Percentiles rank a stretch among this genome's conserved stretches.
These are phyloP conservation scores for Brettanomyces custersianus DNA, from an alignment of 805 yeast genomes.

Conservation along the genomic window DNA sequence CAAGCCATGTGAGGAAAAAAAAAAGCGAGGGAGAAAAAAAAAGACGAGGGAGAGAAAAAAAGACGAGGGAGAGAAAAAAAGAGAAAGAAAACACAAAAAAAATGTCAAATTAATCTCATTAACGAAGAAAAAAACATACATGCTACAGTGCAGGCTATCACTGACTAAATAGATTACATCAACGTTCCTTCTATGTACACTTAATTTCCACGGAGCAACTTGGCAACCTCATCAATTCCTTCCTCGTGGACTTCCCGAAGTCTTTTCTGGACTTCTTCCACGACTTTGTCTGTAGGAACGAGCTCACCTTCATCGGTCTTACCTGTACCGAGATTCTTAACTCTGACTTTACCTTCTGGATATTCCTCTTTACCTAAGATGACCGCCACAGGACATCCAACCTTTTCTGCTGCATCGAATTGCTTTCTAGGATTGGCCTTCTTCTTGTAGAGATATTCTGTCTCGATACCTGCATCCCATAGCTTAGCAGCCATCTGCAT, in stretches of 20 bases:
- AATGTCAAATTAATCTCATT: too few relatives aligned
- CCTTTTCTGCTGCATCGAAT: constrained; percentile 94
- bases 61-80: too few relatives aligned
- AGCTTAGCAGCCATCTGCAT: constrained; percentile 74
- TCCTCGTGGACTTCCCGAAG: constrained; percentile 32
- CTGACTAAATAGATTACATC: too few relatives aligned
- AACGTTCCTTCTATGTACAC: too few relatives aligned
- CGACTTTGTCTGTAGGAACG: constrained; percentile 52
- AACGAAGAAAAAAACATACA: too few relatives aligned
- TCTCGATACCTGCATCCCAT: constrained; percentile 84
- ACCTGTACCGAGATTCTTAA: constrained; percentile 84
- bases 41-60: too few relatives aligned
- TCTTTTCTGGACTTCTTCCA: constrained; percentile 34
- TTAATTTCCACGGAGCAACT: constrained; percentile 26
- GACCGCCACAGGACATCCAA: constrained; percentile 85
- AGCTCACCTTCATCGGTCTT: constrained; percentile 74
- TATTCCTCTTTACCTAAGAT: constrained; percentile 94
- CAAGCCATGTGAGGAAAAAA: too few relatives aligned
- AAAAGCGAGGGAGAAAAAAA: too few relatives aligned
- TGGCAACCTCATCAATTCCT: constrained; percentile 57
- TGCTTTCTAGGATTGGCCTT: constrained; percentile 95
- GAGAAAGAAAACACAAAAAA: too few relatives aligned
- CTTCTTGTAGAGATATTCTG: constrained; percentile 86
- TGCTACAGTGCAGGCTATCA: too few relatives aligned
- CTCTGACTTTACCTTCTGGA: constrained; percentile 70